Conservation (phyloP, 305 asterid species). For the Solanum chacoense region DNA sequence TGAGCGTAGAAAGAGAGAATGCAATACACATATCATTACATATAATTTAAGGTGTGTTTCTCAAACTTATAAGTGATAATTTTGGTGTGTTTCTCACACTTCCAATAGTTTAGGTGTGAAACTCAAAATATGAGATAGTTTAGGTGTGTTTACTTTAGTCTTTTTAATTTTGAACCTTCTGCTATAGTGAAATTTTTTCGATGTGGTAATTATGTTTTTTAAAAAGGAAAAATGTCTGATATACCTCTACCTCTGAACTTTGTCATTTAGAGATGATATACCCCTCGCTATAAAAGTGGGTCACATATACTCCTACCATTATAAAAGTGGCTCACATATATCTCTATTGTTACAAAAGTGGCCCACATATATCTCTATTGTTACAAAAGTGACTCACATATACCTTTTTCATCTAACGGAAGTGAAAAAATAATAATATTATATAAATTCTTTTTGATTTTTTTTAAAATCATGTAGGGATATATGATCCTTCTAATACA, state of each 20-base stretch:
- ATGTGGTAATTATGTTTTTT: not conserved
- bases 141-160: not conserved
- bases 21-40: not conserved
- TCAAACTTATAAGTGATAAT: not conserved
- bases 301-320: not conserved
- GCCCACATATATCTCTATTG: no score
- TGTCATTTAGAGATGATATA: not conserved
- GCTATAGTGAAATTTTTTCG: not conserved
- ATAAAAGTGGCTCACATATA: not conserved
- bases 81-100: not conserved
- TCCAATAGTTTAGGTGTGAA: not conserved
- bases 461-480: no score
- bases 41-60: not conserved
- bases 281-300: not conserved
- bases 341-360: no score
- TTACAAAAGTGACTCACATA: not conserved
- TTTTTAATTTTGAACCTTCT: not conserved
- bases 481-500: no score
- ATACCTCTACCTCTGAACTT: not conserved
- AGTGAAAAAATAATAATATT: not conserved
- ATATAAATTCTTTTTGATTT: no score
- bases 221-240: not conserved
- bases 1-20: not conserved
- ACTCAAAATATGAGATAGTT: not conserved
- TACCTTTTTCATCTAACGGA: not conserved